These are phyloP conservation scores for Pascua sp. DNA, from an alignment of 1,284 basidiomycete species.

Conservation along the genomic window DNA sequence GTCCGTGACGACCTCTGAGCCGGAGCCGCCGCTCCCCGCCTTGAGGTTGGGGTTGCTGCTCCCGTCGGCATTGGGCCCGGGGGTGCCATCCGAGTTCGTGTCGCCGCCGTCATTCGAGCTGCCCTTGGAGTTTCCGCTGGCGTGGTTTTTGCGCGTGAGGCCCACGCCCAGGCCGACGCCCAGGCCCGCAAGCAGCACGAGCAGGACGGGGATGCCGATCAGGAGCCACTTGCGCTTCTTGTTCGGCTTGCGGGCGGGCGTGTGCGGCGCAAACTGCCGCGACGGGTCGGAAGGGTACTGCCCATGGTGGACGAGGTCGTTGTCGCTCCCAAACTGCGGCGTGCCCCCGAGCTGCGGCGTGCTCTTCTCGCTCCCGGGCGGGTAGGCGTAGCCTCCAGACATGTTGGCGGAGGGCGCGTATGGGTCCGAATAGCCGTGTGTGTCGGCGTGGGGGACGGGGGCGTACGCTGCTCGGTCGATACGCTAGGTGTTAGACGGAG, in stretches of 20 bases:
- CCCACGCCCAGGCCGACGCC: slow-evolving; percentile 7
- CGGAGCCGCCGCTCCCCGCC: slow-evolving; percentile 25
- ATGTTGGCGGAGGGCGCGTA: no score
- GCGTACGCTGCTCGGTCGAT: no score
- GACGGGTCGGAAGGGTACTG: no score
- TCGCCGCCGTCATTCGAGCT: neutral
- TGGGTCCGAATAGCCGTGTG: no score
- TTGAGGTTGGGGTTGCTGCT: slow-evolving; percentile 1
- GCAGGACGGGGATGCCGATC: slow-evolving; percentile 33
- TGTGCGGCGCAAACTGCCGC: neutral
- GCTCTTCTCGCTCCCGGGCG: no score
- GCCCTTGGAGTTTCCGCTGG: slow-evolving; percentile 3
- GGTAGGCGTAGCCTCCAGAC: no score
- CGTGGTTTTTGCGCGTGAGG: neutral
- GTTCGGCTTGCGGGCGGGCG: neutral
- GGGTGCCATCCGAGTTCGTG: neutral
- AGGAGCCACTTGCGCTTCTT: slow-evolving; percentile 32
- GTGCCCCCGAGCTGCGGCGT: no score
- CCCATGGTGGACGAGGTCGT: no score
- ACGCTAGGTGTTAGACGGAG: no score
- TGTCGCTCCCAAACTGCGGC: no score
- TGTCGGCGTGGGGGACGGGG: no score
- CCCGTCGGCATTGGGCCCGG: neutral
- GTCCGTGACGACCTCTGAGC: slow-evolving; percentile 51
- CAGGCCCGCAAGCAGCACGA: neutral